Evolutionary conservation across 441 rosid genomes (phyloP), one percentile per base, ranked within the genome.

Genomic region (Jatropha multifida): DNA sequence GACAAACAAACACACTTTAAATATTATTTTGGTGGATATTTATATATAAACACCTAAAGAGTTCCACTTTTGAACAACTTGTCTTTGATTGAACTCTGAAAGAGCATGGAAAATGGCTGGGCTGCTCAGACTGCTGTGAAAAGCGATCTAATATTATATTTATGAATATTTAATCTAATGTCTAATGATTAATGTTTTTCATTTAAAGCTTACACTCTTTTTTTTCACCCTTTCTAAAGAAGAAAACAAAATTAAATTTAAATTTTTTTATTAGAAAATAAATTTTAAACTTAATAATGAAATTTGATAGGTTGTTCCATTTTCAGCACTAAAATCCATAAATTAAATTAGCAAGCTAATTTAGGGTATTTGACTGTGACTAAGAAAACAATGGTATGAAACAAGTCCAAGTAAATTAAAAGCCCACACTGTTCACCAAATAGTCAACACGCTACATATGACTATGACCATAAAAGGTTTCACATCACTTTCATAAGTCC

Each of bases 31-130:
- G 52, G 11, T 3, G 11, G 9, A 18, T 3, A 51, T 10, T 10
- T 10, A 49, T 10, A 8, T 10, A 49, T 0, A 38, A 17, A 0
- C 10, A 44, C 1, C 32, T 46, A 20, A 65, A 18, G 15, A 66
- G 8, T 67, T 46, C 55, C 55, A 67, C 1, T 32, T 67, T 67
- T 67, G 71, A 67, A 67, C 56, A 67, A 48, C 69, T 65, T 65
- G 9, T 46, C 55, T 66, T 46, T 66, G 5, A 3, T 49, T 49
- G 8, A 51, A 65, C 32, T 41, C 18, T 20, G 54, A 56, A 56
- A 56, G 5, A 56, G 2, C 13, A 58, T 58, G 27, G 27, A 8
- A 54, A 54, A 54, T 2, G 58, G 20, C 5, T 54, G n/a, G 58
- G 58, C 58, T 10, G 38, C 63, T 59, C 20, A 17, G 2, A 5